Percentiles rank a stretch among this genome's conserved stretches.
Conservation (phyloP, 495 filamentous ascomycete genomes). For the Neurospora tetraspora region DNA sequence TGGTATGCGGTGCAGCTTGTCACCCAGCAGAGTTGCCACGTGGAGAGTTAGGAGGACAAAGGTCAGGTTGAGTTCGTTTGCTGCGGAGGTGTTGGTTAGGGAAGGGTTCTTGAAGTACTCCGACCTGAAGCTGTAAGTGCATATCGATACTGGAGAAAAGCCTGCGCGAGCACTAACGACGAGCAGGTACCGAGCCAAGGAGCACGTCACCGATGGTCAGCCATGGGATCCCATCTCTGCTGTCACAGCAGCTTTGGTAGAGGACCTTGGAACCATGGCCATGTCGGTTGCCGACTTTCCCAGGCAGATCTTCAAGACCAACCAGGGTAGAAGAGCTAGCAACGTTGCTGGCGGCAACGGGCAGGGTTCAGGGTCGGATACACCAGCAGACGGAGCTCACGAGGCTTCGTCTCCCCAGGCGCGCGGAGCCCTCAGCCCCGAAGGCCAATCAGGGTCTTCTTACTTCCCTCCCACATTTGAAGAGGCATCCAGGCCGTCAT, state of each 20-base stretch:
- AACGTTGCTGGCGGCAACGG: not conserved
- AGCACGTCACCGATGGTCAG: conserved; percentile 64
- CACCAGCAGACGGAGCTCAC: conserved; percentile 1
- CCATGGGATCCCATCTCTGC: conserved; percentile 66
- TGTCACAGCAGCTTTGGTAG: conserved; percentile 60
- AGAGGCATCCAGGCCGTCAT: not conserved
- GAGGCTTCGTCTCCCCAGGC: not conserved
- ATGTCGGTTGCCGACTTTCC: conserved; percentile 82
- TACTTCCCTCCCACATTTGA: not conserved
- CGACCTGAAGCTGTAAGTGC: conserved; percentile 56
- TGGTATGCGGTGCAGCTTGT: conserved; percentile 51
- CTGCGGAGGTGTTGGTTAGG: conserved; percentile 53
- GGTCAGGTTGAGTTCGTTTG: conserved; percentile 56
- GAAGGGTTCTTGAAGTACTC: conserved; percentile 51
- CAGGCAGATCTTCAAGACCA: conserved; percentile 49
- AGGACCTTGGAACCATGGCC: conserved; percentile 61
- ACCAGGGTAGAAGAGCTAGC: not conserved
- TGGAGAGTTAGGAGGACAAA: conserved; percentile 60
- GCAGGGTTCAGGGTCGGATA: not conserved
- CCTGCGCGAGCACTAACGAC: conserved; percentile 10
- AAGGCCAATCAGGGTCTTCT: not conserved
- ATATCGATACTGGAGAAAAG: not conserved
- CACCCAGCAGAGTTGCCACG: conserved; percentile 54
- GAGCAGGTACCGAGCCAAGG: conserved; percentile 50
- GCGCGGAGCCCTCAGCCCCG: not conserved